These are phyloP conservation scores for Candida corydali DNA, from an alignment of 805 yeast genomes.

Conservation along the genomic window DNA sequence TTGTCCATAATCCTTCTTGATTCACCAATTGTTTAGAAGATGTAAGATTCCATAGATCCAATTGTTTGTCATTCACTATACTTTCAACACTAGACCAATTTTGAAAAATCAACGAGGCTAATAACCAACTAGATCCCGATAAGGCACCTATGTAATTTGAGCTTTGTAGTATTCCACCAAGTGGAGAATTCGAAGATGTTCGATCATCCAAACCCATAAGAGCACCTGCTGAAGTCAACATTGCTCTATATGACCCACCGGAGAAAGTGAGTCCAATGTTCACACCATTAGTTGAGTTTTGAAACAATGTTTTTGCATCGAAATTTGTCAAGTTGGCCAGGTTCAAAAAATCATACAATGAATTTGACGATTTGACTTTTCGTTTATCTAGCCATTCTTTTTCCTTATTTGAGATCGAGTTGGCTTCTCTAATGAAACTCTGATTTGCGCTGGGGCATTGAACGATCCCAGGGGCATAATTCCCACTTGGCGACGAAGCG, in stretches of 20 bases:
- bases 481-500: slow-evolving; percentile 52
- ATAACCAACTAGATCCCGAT: slow-evolving; percentile 69
- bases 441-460: slow-evolving; percentile 23
- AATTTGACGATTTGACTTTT: slow-evolving; percentile 19
- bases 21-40: slow-evolving; percentile 25
- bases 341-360: slow-evolving; percentile 20
- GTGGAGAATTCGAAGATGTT: slow-evolving; percentile 46
- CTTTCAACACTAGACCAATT: slow-evolving; percentile 51
- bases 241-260: slow-evolving; percentile 40
- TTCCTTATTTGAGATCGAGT: slow-evolving; percentile 20
- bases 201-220: slow-evolving; percentile 75
- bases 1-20: slow-evolving; percentile 32
- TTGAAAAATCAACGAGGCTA: slow-evolving; percentile 56
- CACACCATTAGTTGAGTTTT: slow-evolving; percentile 16
- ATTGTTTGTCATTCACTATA: slow-evolving; percentile 21
- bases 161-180: slow-evolving; percentile 73
- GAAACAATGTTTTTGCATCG: slow-evolving; percentile 19
- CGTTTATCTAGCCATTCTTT: slow-evolving; percentile 22
- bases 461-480: slow-evolving; percentile 33
- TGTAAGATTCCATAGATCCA: slow-evolving; percentile 36
- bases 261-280: slow-evolving; percentile 34
- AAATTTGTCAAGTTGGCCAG: slow-evolving; percentile 20
- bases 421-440: slow-evolving; percentile 22
- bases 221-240: slow-evolving; percentile 80
- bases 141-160: slow-evolving; percentile 71